Percentiles rank a stretch among this genome's conserved stretches.
These are phyloP conservation scores for Eucalyptus marginata DNA, from an alignment of 345 rosid genomes.

Conservation along the genomic window DNA sequence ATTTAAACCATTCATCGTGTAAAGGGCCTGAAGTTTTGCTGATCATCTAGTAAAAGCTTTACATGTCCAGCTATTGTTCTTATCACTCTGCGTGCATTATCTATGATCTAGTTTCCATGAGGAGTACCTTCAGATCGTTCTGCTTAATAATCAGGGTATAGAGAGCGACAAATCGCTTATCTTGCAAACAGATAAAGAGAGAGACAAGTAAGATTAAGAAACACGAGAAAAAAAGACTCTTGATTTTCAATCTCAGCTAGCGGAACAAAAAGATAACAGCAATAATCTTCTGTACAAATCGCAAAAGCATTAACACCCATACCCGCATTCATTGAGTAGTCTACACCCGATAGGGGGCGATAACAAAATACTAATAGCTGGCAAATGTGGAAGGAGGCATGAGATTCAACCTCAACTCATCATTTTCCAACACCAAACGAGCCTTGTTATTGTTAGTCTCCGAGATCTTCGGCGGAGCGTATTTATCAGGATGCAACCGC, in stretches of 20 bases:
- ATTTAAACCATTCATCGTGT: neutral
- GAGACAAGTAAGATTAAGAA: neutral
- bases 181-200: neutral
- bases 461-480: conserved; percentile 17
- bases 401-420: conserved; percentile 74
- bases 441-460: conserved; percentile 33
- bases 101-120: neutral
- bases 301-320: neutral
- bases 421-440: conserved; percentile 65
- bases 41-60: neutral
- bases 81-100: neutral
- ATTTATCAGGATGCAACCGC: neutral
- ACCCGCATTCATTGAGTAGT: neutral
- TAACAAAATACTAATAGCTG: conserved; percentile 11
- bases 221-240: neutral
- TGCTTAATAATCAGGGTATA: neutral
- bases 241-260: neutral
- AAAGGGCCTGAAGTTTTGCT: neutral
- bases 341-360: neutral
- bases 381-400: conserved; percentile 47
- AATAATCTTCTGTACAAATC: neutral
- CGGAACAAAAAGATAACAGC: neutral
- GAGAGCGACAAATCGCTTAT: neutral
- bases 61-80: neutral
- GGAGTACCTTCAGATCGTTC: neutral